phyloP scores from a whole-genome alignment of 1,139 yeast species.

The Taphrina pruni region DNA sequence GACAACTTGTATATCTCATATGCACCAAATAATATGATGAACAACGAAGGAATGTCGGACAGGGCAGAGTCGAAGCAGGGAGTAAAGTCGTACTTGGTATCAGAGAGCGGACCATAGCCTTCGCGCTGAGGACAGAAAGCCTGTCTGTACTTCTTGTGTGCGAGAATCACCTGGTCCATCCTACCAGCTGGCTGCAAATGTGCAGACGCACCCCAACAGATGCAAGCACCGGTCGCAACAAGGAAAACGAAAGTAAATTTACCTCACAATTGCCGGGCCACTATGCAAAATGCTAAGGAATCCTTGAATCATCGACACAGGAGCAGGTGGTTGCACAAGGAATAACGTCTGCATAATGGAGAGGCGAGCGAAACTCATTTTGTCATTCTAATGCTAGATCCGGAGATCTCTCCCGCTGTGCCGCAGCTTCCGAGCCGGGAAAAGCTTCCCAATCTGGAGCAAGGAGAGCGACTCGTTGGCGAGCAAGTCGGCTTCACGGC shows the following conservation, averaged over 20 bases:
- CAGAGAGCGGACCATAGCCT: constrained; percentile 79
- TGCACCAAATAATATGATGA: constrained; percentile 63
- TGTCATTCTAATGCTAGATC: constrained; percentile 12
- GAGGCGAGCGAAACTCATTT: constrained; percentile 16
- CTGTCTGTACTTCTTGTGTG: constrained; percentile 22
- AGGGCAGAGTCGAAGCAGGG: constrained; percentile 82
- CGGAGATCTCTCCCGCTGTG: background rate
- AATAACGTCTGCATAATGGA: background rate
- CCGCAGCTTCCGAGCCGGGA: background rate
- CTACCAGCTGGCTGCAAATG: background rate
- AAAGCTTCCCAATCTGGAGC: too few species aligned
- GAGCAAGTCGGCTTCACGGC: background rate
- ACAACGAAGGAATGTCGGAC: constrained; percentile 59
- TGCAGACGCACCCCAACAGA: background rate
- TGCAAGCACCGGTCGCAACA: background rate
- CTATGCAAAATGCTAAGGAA: background rate
- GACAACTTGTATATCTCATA: constrained; percentile 54
- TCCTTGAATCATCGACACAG: too few species aligned
- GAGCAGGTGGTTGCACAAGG: background rate
- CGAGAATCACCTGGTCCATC: constrained; percentile 34
- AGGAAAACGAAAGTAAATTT: background rate
- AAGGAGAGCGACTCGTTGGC: background rate
- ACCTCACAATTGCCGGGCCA: background rate
- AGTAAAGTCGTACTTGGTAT: constrained; percentile 67
- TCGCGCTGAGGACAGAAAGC: constrained; percentile 58